Percentiles rank a stretch among this genome's conserved stretches.
Conservation (phyloP, 2,329 filamentous ascomycete genomes). For the Alternaria arbusti region DNA sequence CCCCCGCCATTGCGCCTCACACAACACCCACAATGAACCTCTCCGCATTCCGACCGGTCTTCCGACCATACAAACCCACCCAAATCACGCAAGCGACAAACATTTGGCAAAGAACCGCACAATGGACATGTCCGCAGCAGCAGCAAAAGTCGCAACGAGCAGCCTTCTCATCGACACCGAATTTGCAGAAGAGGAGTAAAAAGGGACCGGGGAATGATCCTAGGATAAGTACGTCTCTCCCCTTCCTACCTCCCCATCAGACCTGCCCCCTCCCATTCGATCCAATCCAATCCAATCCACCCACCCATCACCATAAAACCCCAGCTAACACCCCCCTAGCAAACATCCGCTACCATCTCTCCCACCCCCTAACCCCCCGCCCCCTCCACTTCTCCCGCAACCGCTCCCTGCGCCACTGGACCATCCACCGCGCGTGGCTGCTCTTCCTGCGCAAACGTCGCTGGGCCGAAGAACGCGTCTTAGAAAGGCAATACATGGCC, state of each 20-base stretch:
- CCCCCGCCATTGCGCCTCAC: not conserved
- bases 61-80: constrained; percentile 23
- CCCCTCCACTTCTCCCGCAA: constrained; percentile 89
- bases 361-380: constrained; percentile 71
- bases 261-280: not conserved
- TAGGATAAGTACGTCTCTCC: constrained; percentile 38
- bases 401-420: constrained; percentile 93
- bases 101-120: constrained; percentile 14
- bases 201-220: constrained; percentile 35
- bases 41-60: constrained; percentile 31
- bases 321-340: not conserved
- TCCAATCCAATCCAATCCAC: not conserved
- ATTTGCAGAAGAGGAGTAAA: constrained; percentile 34
- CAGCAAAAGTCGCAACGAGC: constrained; percentile 8
- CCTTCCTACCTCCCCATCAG: not conserved
- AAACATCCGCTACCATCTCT: constrained; percentile 72
- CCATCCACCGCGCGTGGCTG: constrained; percentile 95
- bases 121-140: constrained; percentile 15
- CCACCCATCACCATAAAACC: not conserved
- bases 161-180: constrained; percentile 40
- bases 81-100: constrained; percentile 14
- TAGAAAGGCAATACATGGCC: constrained; percentile 79
- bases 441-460: constrained; percentile 76
- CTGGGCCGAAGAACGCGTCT: constrained; percentile 68
- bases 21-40: constrained; percentile 33